Base-by-base conservation (phyloP, 805 yeast genomes). In the Ogataea methylovora region DNA sequence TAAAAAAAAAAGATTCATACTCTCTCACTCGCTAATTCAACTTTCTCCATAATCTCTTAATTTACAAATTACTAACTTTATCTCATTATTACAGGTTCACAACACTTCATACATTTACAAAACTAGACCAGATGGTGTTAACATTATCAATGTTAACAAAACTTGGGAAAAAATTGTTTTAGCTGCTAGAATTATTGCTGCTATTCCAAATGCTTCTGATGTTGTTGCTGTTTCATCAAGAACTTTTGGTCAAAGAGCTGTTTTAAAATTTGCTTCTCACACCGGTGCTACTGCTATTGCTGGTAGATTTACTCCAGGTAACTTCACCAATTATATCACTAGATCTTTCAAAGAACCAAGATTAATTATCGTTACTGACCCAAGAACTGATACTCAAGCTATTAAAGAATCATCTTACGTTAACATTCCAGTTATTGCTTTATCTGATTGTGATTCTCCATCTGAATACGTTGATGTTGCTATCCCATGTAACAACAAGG, bases 301-400 rank as follows among this genome's bases (percentile, higher is more conserved):
- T 60, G 99, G 99, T 75, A 87, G 99, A 79, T 92, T 92, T 84
- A 92, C 98, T 61, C 99, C 99, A 74, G 99, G 99, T 85, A 81
- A 84, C 77, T 92, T 92, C 92, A 92, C 99, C 69, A 92, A 92
- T 79, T 92, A 92, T 79, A 92, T 90, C 79, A 92, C 98, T 73
- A 90, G 97, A 76, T 86, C 97, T 58, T 92, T 92, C 96, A 92
- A 90, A 78, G 99, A 92, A 79, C 99, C 99, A 80, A 86, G 99
- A 78, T 82, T 92, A 67, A 87, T 92, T 68, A 76, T 92, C 60
- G 98, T 92, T 64, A 90, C 97, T 62, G 98, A 92, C 76, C 98
- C 99, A 77, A 90, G 97, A 83, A 90, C 97, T 56, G 98, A 92
- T 66, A 84, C 95, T 65, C 98, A 92, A 79, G 97, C 99, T 63